These are phyloP conservation scores for Mycena maculata DNA, from an alignment of 768 basidiomycete species.

Conservation along the genomic window DNA sequence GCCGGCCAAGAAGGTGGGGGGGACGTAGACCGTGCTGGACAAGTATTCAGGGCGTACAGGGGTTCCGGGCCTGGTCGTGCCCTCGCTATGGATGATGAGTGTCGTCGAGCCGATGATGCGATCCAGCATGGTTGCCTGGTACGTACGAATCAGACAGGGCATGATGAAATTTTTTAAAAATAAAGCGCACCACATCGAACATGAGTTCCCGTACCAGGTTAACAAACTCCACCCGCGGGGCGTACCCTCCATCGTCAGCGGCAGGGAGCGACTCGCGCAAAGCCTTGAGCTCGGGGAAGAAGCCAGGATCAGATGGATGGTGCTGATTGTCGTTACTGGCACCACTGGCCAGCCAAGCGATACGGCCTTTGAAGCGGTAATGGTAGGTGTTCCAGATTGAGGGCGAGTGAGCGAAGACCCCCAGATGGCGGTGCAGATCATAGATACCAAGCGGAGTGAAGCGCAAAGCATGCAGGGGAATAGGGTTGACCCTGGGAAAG, in stretches of 20 bases:
- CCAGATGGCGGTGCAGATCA: slow-evolving; percentile 8
- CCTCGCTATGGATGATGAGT: slow-evolving; percentile 5
- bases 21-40: background rate
- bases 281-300: background rate
- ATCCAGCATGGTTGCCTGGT: slow-evolving; percentile 10
- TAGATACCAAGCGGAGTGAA: background rate
- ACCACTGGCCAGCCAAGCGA: slow-evolving; percentile 6
- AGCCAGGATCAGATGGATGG: background rate
- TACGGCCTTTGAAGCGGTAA: background rate
- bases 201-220: background rate
- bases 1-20: background rate
- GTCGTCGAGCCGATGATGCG: slow-evolving; percentile 1
- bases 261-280: background rate
- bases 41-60: background rate
- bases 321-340: background rate
- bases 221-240: background rate
- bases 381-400: background rate
- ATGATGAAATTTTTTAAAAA: background rate
- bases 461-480: background rate
- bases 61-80: background rate
- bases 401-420: background rate
- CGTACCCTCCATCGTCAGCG: background rate
- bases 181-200: slow-evolving; percentile 7
- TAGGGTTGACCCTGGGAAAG: background rate
- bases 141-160: too few relatives aligned